phyloP scores from a whole-genome alignment of 2,329 filamentous ascomycete genomes.

The Dendryphion nanum region DNA sequence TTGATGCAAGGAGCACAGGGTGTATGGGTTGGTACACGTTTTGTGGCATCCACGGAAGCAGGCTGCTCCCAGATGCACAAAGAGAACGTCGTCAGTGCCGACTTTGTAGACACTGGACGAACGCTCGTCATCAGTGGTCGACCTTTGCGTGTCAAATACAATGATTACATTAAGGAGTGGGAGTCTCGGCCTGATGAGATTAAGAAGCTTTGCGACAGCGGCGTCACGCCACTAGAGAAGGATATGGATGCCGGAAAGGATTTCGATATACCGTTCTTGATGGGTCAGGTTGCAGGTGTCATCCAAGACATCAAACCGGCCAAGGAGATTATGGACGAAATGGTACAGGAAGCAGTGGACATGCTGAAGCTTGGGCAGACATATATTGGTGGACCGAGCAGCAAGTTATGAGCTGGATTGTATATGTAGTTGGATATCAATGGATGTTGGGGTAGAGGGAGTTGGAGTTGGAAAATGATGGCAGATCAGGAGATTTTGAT shows the following conservation, averaged over 20 bases:
- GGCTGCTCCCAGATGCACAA: constrained; percentile 81
- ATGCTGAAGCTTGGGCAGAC: constrained; percentile 38
- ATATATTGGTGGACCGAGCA: constrained; percentile 29
- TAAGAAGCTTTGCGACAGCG: constrained; percentile 69
- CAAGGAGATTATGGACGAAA: constrained; percentile 80
- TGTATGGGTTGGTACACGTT: constrained; percentile 93
- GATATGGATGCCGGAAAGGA: constrained; percentile 82
- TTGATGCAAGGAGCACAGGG: constrained; percentile 86
- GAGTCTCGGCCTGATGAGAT: constrained; percentile 74
- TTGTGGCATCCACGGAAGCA: constrained; percentile 81
- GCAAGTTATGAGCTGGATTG: constrained; percentile 30
- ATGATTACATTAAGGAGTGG: constrained; percentile 82
- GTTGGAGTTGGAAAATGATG: no score
- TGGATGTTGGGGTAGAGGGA: no score
- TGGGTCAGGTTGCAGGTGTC: constrained; percentile 87
- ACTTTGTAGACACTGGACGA: constrained; percentile 74
- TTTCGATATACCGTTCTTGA: constrained; percentile 81
- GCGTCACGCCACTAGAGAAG: constrained; percentile 76
- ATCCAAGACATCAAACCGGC: constrained; percentile 79
- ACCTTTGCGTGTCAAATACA: constrained; percentile 75
- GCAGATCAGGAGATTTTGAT: no score
- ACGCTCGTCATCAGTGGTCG: constrained; percentile 81
- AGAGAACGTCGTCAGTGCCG: constrained; percentile 74
- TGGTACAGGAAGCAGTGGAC: constrained; percentile 59
- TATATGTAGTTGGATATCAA: no score